phyloP scores from a whole-genome alignment of 2,329 filamentous ascomycete genomes.

The Pseudopithomyces chartarum region DNA sequence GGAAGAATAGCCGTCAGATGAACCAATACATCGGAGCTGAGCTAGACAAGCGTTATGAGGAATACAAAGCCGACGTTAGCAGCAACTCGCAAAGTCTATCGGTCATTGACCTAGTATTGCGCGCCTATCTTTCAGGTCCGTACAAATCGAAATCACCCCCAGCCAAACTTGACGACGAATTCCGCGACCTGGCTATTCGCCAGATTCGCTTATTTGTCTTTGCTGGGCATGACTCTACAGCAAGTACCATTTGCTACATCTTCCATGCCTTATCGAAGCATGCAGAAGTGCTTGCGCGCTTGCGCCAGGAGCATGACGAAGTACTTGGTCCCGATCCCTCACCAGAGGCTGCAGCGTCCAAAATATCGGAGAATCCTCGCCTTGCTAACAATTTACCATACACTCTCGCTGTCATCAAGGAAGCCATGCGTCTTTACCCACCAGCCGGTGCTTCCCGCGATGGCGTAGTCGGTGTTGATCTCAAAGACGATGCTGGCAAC shows the following conservation, averaged over 20 bases:
- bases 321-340: slow-evolving; percentile 23
- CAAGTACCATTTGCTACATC: slow-evolving; percentile 29
- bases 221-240: slow-evolving; percentile 37
- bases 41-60: neutral
- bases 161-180: slow-evolving; percentile 21
- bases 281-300: slow-evolving; percentile 11
- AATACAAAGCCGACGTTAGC: neutral
- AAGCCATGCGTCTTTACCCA: slow-evolving; percentile 33
- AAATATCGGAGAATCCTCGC: slow-evolving; percentile 20
- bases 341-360: neutral
- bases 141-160: neutral
- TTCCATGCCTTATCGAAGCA: slow-evolving; percentile 26
- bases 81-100: slow-evolving; percentile 35
- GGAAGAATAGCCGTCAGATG: neutral
- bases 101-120: slow-evolving; percentile 17
- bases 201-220: slow-evolving; percentile 29
- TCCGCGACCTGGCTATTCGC: slow-evolving; percentile 17
- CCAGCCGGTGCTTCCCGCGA: slow-evolving; percentile 32
- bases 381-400: slow-evolving; percentile 31
- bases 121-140: slow-evolving; percentile 12
- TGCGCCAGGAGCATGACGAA: slow-evolving; percentile 31
- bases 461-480: slow-evolving; percentile 3
- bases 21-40: slow-evolving; percentile 13
- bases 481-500: slow-evolving; percentile 8
- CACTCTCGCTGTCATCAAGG: slow-evolving; percentile 36